Base-by-base conservation (phyloP, 768 basidiomycete species). In the Tylopilus sp. region DNA sequence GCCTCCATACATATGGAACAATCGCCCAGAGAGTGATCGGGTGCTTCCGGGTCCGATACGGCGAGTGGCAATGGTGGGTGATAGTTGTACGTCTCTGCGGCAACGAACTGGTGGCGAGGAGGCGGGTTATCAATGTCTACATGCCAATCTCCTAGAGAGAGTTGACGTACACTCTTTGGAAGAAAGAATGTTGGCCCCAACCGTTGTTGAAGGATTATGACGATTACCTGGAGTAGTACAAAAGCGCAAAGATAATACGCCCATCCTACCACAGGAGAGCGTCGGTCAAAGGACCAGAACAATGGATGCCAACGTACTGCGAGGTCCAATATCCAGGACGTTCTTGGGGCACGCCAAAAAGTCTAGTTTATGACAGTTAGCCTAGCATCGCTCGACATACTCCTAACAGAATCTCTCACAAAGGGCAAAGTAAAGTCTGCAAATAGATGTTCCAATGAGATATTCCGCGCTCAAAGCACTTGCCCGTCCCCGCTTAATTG, bases 1-100 rank as follows among this genome's bases (percentile, higher is more conserved):
- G 82, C 78, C 51, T 95, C 93, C 91, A 95, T 94, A 61, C 93
- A 95, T 47, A 97, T 95, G 6, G 91, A 82, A 60, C 93, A 97
- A 63, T 95, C 91, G 7, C 89, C 91, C 15, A 91, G 71, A 3
- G 86, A 79, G 57, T 85, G 82, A 40, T 86, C 85, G 2, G 85
- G 83, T 2, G 87, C 77, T 65, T 93, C 91, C 0, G 86, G 65
- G 61, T 92, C 88, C 1, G 84, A 76, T 2, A 79, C 56, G 18
- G 62, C 55, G 13, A 56, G 49, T 1, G 89, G 86, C 35, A 95
- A 71, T 3, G 78, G 74, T 7, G 91, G 93, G 66, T 95, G 93
- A 61, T 95, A 97, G 64, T 95, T 81, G 70, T 95, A 91, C 17
- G 74, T 69, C 58, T 86, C 80, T 6, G 75, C 69, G 18, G 75